Conservation (phyloP, 331 rosid genomes). For the Stylosanthes scabra region DNA sequence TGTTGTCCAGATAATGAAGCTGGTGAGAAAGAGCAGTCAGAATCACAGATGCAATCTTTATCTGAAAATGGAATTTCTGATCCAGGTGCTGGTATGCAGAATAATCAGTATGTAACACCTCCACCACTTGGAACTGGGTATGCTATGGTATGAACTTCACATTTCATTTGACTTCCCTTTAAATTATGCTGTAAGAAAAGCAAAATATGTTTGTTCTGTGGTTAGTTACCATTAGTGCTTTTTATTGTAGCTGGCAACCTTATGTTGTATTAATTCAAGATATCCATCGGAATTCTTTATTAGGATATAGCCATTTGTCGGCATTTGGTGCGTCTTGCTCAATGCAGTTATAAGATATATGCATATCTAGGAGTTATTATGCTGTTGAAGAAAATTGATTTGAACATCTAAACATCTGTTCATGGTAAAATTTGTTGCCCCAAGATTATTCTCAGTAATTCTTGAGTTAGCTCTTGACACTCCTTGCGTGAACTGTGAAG, state of each 20-base stretch:
- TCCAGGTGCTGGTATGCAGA: slow-evolving; percentile 53
- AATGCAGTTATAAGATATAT: slow-evolving; percentile 20
- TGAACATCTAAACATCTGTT: background rate
- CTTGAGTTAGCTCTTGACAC: background rate
- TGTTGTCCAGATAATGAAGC: slow-evolving; percentile 71
- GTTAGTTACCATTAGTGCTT: slow-evolving; percentile 20
- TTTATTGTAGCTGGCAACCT: slow-evolving; percentile 17
- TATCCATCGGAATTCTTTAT: slow-evolving; percentile 26
- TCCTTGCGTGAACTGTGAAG: slow-evolving; percentile 18
- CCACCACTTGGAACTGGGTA: slow-evolving; percentile 78
- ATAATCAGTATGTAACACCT: slow-evolving; percentile 69
- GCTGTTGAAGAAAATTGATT: background rate
- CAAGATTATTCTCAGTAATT: slow-evolving; percentile 9
- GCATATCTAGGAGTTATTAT: slow-evolving; percentile 8
- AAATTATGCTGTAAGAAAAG: slow-evolving; percentile 2
- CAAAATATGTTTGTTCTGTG: background rate
- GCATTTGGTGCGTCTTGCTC: slow-evolving; percentile 1
- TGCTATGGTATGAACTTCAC: slow-evolving; percentile 70
- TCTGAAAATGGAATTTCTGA: slow-evolving; percentile 65
- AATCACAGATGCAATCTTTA: slow-evolving; percentile 62
- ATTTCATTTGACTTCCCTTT: slow-evolving; percentile 17
- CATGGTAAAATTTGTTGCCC: background rate
- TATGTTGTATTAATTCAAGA: slow-evolving; percentile 21
- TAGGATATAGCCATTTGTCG: slow-evolving; percentile 2
- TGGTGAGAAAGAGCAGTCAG: slow-evolving; percentile 68